Evolutionary conservation across 306 rosid genomes (phyloP).

Genomic region (Cicer arietinum): DNA sequence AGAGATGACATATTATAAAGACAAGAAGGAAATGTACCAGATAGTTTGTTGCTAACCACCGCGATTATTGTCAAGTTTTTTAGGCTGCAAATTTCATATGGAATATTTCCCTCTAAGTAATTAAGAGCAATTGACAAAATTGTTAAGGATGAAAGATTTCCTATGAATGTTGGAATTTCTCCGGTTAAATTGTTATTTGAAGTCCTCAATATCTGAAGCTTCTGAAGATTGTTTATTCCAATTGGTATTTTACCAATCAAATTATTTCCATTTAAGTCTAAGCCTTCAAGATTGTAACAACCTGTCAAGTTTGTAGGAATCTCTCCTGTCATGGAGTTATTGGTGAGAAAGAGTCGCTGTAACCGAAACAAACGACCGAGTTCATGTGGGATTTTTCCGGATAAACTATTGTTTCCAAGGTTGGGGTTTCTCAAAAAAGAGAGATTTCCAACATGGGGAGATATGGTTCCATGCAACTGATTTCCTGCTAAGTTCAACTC

Average conservation of each 20-base stretch:
- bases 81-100: constrained; percentile 22
- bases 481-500: background rate
- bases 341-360: background rate
- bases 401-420: background rate
- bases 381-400: background rate
- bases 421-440: background rate
- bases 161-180: constrained; percentile 31
- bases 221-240: constrained; percentile 3
- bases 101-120: constrained; percentile 31
- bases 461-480: constrained; percentile 11
- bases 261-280: background rate
- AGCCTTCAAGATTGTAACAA: background rate
- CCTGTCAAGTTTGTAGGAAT: constrained; percentile 39
- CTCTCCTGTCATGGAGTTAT: background rate
- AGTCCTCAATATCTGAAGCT: background rate
- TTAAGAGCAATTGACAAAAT: background rate
- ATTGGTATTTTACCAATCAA: constrained; percentile 9
- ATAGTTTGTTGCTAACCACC: background rate
- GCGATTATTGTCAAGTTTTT: background rate
- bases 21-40: background rate
- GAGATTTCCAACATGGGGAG: constrained; percentile 12
- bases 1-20: constrained; percentile 21
- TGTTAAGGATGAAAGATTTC: constrained; percentile 22
- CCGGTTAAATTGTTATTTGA: constrained; percentile 28
- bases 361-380: background rate